These are phyloP conservation scores for Babesia caballi DNA, from an alignment of 169 alveolate species.

Conservation along the genomic window DNA sequence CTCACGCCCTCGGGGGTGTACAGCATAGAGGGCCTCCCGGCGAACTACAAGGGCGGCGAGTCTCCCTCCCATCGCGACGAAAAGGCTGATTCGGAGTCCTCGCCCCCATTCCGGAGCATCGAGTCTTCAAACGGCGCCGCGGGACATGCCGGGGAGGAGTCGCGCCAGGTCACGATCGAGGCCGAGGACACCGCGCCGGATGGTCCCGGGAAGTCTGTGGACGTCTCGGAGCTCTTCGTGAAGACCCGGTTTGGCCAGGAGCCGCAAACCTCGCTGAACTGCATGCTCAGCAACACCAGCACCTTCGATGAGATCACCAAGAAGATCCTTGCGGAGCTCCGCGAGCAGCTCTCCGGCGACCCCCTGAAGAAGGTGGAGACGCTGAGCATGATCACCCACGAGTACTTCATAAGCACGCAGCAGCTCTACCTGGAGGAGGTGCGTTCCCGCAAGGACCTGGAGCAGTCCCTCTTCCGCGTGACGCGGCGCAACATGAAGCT, in stretches of 20 bases:
- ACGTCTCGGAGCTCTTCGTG: conserved; percentile 66
- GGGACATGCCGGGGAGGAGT: neutral
- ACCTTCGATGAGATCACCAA: conserved; percentile 67
- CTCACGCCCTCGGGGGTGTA: conserved; percentile 35
- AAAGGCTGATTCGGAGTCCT: neutral
- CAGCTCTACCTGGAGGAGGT: conserved; percentile 63
- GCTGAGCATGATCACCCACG: conserved; percentile 27
- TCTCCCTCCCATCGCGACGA: neutral
- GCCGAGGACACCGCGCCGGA: conserved; percentile 2
- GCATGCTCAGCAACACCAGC: conserved; percentile 69
- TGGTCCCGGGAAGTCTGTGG: conserved; percentile 15
- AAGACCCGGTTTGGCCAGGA: conserved; percentile 69
- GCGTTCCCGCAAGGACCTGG: conserved; percentile 71
- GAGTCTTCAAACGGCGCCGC: neutral
- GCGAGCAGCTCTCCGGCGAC: conserved; percentile 47
- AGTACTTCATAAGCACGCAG: conserved; percentile 34
- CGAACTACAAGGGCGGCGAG: neutral
- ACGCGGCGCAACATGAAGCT: conserved; percentile 27
- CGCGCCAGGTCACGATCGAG: neutral
- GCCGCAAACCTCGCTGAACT: conserved; percentile 70
- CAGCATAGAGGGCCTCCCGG: conserved; percentile 28
- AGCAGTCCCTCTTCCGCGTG: conserved; percentile 64
- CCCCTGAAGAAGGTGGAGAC: conserved; percentile 58
- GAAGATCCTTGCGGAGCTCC: conserved; percentile 62
- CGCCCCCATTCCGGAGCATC: neutral